phyloP scores from a whole-genome alignment of 345 rosid species.

The Populus davidiana region DNA sequence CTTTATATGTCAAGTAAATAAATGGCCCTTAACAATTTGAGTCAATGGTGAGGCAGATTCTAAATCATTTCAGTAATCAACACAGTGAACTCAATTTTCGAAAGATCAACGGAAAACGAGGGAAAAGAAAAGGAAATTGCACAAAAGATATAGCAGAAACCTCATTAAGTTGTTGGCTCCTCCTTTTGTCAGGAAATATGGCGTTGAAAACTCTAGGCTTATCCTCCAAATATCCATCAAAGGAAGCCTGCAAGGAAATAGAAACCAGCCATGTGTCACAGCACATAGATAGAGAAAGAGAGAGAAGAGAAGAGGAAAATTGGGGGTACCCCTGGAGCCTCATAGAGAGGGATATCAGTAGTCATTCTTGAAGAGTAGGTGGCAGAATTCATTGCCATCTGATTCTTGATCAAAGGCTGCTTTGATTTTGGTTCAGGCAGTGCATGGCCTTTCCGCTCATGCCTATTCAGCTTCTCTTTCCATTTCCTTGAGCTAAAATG shows the following conservation, averaged over 20 bases:
- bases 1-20: no score
- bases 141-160: conserved; percentile 19
- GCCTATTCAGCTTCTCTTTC: conserved; percentile 21
- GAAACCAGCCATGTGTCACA: not conserved
- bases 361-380: conserved; percentile 62
- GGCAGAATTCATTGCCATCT: conserved; percentile 42
- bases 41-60: no score
- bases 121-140: not conserved
- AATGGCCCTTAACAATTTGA: no score
- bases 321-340: conserved; percentile 67
- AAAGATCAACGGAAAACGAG: not conserved
- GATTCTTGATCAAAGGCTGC: conserved; percentile 20
- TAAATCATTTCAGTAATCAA: no score
- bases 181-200: conserved; percentile 68
- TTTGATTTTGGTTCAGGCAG: conserved; percentile 5
- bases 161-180: conserved; percentile 67
- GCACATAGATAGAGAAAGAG: not conserved
- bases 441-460: conserved; percentile 31
- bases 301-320: not conserved
- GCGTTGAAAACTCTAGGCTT: conserved; percentile 75
- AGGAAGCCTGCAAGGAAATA: conserved; percentile 52
- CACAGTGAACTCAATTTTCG: not conserved
- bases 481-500: conserved; percentile 16
- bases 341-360: conserved; percentile 76
- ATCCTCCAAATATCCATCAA: conserved; percentile 80